Conservation (phyloP, 768 basidiomycete species). For the Kwoniella bestiolae region DNA sequence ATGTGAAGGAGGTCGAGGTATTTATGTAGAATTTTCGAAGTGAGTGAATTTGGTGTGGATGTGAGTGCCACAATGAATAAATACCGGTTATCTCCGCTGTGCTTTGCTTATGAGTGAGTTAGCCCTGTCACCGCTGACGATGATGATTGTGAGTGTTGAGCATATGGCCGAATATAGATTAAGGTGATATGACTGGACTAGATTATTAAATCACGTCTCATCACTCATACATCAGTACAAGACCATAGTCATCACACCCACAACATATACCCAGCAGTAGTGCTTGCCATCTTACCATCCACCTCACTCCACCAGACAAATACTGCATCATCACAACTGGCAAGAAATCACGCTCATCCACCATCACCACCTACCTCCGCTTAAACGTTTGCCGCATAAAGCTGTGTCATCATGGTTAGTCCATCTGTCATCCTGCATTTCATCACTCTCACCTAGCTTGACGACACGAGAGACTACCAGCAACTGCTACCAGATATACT, state of each 20-base stretch:
- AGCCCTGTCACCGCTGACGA: conserved; percentile 3
- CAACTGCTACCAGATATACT: neutral
- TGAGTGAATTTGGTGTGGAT: conserved; percentile 7
- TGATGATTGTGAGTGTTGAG: neutral
- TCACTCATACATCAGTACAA: neutral
- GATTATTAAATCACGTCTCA: neutral
- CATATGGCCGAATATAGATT: neutral
- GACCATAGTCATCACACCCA: neutral
- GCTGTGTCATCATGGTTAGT: conserved; percentile 29
- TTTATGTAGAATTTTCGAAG: neutral
- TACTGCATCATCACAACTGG: neutral
- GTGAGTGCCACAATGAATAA: neutral
- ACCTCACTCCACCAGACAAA: neutral
- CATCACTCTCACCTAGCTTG: neutral
- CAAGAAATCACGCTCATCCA: neutral
- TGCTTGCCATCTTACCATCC: conserved; percentile 7
- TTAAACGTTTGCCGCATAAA: conserved; percentile 12
- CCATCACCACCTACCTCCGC: neutral
- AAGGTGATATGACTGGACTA: too few species aligned
- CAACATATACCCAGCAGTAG: neutral
- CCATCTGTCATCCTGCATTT: neutral
- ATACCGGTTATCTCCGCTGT: conserved; percentile 8
- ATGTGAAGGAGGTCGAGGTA: neutral
- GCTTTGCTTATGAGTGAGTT: neutral
- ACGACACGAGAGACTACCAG: too few species aligned